These are phyloP conservation scores for Verticillium zaregamsianum DNA, from an alignment of 2,329 filamentous ascomycete species.

Conservation along the genomic window DNA sequence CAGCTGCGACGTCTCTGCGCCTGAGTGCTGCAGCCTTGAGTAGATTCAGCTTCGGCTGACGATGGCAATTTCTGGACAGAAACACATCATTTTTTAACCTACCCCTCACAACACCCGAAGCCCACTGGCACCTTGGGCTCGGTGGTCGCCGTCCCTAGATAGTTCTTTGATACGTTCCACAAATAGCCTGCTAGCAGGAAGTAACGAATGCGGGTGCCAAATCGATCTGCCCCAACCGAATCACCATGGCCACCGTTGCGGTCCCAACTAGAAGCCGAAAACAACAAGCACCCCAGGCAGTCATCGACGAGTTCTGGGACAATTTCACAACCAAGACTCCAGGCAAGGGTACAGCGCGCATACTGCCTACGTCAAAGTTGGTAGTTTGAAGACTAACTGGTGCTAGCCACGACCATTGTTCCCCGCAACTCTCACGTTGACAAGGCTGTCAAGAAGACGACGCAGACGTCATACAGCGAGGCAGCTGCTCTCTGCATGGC, in stretches of 20 bases:
- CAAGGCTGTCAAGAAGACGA: slow-evolving; percentile 36
- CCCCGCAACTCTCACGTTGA: slow-evolving; percentile 64
- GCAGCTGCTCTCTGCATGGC: slow-evolving; percentile 64
- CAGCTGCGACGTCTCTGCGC: background rate
- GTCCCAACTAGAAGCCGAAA: slow-evolving; percentile 19
- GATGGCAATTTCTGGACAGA: no score
- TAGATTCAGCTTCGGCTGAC: background rate
- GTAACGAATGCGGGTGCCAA: background rate
- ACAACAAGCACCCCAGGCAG: slow-evolving; percentile 60
- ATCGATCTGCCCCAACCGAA: background rate
- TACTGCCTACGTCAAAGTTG: no score
- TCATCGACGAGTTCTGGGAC: slow-evolving; percentile 69
- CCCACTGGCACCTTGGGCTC: no score
- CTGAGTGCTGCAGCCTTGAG: background rate
- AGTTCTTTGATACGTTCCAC: background rate
- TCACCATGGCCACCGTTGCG: background rate
- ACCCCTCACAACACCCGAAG: no score
- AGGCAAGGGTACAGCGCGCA: slow-evolving; percentile 53
- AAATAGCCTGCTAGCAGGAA: background rate
- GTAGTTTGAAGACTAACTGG: slow-evolving; percentile 3
- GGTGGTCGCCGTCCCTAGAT: background rate
- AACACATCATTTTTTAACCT: no score
- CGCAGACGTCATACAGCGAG: slow-evolving; percentile 66
- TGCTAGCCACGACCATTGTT: slow-evolving; percentile 60
- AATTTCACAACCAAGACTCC: slow-evolving; percentile 67